Percentiles rank a stretch among this genome's conserved stretches.
These are phyloP conservation scores for Epichloe bromicola DNA, from an alignment of 2,329 filamentous ascomycete genomes.

Conservation along the genomic window DNA sequence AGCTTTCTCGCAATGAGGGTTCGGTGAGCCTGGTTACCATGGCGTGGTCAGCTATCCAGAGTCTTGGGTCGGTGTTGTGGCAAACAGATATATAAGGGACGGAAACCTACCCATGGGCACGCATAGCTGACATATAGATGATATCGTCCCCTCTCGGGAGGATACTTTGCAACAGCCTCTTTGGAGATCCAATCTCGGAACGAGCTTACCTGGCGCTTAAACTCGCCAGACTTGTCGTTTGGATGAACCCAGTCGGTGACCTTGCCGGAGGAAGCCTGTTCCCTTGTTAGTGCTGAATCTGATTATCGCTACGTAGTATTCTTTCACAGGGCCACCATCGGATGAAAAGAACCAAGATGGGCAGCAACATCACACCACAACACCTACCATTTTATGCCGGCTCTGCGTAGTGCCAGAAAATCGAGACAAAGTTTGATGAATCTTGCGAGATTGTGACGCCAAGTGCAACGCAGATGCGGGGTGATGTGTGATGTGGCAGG, in stretches of 20 bases:
- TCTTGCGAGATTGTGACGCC: too few relatives aligned
- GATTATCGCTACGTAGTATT: too few relatives aligned
- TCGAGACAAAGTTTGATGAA: not conserved
- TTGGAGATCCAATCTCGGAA: constrained; percentile 74
- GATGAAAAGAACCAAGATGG: not conserved
- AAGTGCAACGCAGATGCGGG: not conserved
- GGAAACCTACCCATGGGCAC: constrained; percentile 63
- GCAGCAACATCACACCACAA: not conserved
- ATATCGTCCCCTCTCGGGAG: constrained; percentile 78
- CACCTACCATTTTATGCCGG: not conserved
- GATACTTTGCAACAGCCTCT: constrained; percentile 59
- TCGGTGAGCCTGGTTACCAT: constrained; percentile 50
- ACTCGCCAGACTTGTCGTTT: constrained; percentile 72
- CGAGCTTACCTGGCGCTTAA: constrained; percentile 73
- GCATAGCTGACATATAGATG: constrained; percentile 93
- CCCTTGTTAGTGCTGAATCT: not conserved
- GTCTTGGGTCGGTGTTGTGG: not conserved
- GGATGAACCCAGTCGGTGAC: constrained; percentile 75
- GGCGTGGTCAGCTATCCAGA: not conserved
- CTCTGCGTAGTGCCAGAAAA: not conserved
- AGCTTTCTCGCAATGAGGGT: constrained; percentile 78
- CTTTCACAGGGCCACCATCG: not conserved
- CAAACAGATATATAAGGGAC: too few relatives aligned
- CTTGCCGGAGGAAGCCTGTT: constrained; percentile 6
- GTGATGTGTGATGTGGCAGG: not conserved